Percentiles rank a stretch among this genome's conserved stretches.
phyloP scores from a whole-genome alignment of 106 monocot species.

The Apostasia shenzhenica region DNA sequence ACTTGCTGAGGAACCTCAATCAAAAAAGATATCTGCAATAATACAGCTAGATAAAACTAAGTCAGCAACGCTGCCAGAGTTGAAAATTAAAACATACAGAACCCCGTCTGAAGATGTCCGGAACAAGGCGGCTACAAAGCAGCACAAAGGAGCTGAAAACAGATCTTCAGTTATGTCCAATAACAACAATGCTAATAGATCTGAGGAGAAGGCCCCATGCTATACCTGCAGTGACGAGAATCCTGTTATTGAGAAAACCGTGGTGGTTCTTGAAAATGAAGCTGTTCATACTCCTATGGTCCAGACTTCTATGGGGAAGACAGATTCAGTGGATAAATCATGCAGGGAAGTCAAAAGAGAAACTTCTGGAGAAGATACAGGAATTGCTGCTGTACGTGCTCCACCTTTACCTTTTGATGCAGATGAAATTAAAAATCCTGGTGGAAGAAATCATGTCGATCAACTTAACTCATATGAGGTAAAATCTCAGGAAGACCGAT shows the following conservation, averaged over 20 bases:
- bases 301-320: slow-evolving; percentile 8
- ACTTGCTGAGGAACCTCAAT: slow-evolving; percentile 32
- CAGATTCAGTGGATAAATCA: slow-evolving; percentile 9
- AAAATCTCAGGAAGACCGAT: background rate
- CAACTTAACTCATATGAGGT: slow-evolving; percentile 42
- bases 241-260: slow-evolving; percentile 71
- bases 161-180: slow-evolving; percentile 17
- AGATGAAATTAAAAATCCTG: slow-evolving; percentile 16
- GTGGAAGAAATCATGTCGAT: slow-evolving; percentile 5
- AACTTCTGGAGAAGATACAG: slow-evolving; percentile 21
- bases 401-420: slow-evolving; percentile 37
- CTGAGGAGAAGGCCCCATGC: slow-evolving; percentile 9
- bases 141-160: slow-evolving; percentile 28
- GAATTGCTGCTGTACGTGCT: slow-evolving; percentile 42
- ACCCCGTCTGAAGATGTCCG: slow-evolving; percentile 10
- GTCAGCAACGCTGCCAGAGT: slow-evolving; percentile 63
- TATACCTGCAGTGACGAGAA: slow-evolving; percentile 48
- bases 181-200: slow-evolving; percentile 9
- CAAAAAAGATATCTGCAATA: slow-evolving; percentile 59
- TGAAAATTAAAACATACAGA: slow-evolving; percentile 41
- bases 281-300: slow-evolving; percentile 10
- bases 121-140: slow-evolving; percentile 11
- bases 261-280: slow-evolving; percentile 74
- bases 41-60: slow-evolving; percentile 63
- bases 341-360: slow-evolving; percentile 13